These are phyloP conservation scores for Capronia coronata DNA, from an alignment of 2,329 filamentous ascomycete species.

Conservation along the genomic window DNA sequence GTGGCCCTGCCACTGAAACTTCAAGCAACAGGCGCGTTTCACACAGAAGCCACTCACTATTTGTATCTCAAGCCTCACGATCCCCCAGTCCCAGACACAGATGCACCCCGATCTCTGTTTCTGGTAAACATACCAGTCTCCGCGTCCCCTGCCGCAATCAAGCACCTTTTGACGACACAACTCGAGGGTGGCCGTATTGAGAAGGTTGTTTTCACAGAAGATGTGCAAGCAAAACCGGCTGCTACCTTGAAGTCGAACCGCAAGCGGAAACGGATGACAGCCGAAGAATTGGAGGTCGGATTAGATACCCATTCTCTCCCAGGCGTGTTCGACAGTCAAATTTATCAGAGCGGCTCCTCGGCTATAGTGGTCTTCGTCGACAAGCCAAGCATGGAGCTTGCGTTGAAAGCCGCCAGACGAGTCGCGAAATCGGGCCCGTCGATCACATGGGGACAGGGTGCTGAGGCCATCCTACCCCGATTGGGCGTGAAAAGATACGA, in stretches of 20 bases:
- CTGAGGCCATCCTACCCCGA: slow-evolving; percentile 51
- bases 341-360: slow-evolving; percentile 68
- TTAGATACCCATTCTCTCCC: slow-evolving; percentile 60
- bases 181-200: slow-evolving; percentile 75
- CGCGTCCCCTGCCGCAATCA: slow-evolving; percentile 69
- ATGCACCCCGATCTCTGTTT: slow-evolving; percentile 76
- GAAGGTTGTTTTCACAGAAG: slow-evolving; percentile 58
- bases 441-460: slow-evolving; percentile 62
- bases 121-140: slow-evolving; percentile 85
- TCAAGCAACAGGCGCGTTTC: slow-evolving; percentile 56
- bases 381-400: slow-evolving; percentile 65
- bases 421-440: slow-evolving; percentile 49
- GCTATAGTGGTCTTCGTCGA: slow-evolving; percentile 82
- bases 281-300: slow-evolving; percentile 47
- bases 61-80: slow-evolving; percentile 79
- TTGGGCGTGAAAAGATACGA: slow-evolving; percentile 50
- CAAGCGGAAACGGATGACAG: slow-evolving; percentile 51
- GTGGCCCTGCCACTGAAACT: slow-evolving; percentile 62
- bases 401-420: slow-evolving; percentile 67
- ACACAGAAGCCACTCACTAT: slow-evolving; percentile 63
- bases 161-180: slow-evolving; percentile 65
- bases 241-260: slow-evolving; percentile 32
- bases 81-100: slow-evolving; percentile 66
- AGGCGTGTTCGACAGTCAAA: slow-evolving; percentile 62
- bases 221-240: slow-evolving; percentile 25